Evolutionary conservation across 805 yeast species (phyloP).

Genomic region (Spathaspora gorwiae): DNA sequence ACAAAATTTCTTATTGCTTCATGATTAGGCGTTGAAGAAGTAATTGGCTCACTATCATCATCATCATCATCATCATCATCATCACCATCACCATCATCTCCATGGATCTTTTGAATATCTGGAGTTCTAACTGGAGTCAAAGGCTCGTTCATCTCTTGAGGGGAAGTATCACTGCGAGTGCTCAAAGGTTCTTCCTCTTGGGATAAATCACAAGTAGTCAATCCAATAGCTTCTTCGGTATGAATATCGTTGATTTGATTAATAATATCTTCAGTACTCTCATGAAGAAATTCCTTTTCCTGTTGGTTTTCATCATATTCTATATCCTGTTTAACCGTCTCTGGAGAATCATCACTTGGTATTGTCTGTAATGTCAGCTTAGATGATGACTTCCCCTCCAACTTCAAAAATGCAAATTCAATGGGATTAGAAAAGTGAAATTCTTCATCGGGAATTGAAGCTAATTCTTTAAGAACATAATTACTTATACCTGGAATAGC

Average conservation of each 20-base stretch:
- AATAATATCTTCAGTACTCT: conserved; percentile 32
- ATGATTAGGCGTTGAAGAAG: conserved; percentile 11
- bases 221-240: conserved; percentile 29
- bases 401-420: conserved; percentile 64
- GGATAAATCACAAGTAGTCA: conserved; percentile 11
- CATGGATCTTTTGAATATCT: neutral
- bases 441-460: conserved; percentile 79
- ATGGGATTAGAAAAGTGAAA: conserved; percentile 64
- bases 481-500: conserved; percentile 54
- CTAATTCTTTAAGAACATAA: conserved; percentile 51
- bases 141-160: neutral
- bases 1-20: conserved; percentile 1
- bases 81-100: neutral
- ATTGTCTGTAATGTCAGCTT: conserved; percentile 3
- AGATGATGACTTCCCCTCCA: conserved; percentile 59
- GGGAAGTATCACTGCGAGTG: neutral
- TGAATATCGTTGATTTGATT: conserved; percentile 37
- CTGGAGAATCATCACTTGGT: neutral
- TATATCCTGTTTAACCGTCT: conserved; percentile 5
- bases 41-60: neutral
- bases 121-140: conserved; percentile 23
- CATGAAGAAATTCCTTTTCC: conserved; percentile 5
- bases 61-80: neutral
- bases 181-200: conserved; percentile 18
- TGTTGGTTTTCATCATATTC: conserved; percentile 4